phyloP scores from a whole-genome alignment of 208 protist genomes.

The Leptomonas pyrrhocoris region DNA sequence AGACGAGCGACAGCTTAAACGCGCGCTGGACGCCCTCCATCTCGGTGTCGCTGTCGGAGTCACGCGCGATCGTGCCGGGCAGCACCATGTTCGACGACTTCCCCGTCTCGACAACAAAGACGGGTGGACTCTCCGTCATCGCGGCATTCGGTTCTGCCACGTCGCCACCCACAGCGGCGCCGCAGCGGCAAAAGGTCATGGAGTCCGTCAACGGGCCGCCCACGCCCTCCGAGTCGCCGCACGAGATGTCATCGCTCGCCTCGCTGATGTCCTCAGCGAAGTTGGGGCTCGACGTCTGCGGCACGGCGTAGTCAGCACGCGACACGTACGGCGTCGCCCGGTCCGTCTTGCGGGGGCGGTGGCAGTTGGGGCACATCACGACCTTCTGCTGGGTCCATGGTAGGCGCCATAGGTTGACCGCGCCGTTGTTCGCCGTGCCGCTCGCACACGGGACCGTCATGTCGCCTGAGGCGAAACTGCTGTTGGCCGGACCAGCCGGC shows the following conservation, averaged over 20 bases:
- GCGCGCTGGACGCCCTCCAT: conserved; percentile 17
- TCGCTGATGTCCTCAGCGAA: conserved; percentile 36
- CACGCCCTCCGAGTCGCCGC: conserved; percentile 12
- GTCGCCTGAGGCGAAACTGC: conserved; percentile 18
- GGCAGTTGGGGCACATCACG: conserved; percentile 52
- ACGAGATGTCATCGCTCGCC: conserved; percentile 17
- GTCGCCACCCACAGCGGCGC: conserved; percentile 1
- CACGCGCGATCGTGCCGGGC: conserved; percentile 31
- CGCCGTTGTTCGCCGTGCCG: conserved; percentile 16
- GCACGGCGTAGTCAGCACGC: conserved; percentile 18
- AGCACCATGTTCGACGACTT: conserved; percentile 15
- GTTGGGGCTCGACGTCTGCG: conserved; percentile 5
- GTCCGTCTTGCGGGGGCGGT: conserved; percentile 37
- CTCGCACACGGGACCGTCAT: not conserved
- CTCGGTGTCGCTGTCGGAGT: conserved; percentile 33
- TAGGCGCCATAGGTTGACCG: conserved; percentile 42
- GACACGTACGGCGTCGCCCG: conserved; percentile 22
- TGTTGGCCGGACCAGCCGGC: conserved; percentile 4
- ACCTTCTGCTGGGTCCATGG: conserved; percentile 56
- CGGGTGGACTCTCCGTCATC: conserved; percentile 13
- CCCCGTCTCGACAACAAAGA: conserved; percentile 43
- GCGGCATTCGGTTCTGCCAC: not conserved
- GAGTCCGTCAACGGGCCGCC: conserved; percentile 8
- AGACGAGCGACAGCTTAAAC: conserved; percentile 36
- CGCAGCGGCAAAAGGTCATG: conserved; percentile 36